Conservation (phyloP, 1,139 yeast genomes). For the Yamadazyma sp. region DNA sequence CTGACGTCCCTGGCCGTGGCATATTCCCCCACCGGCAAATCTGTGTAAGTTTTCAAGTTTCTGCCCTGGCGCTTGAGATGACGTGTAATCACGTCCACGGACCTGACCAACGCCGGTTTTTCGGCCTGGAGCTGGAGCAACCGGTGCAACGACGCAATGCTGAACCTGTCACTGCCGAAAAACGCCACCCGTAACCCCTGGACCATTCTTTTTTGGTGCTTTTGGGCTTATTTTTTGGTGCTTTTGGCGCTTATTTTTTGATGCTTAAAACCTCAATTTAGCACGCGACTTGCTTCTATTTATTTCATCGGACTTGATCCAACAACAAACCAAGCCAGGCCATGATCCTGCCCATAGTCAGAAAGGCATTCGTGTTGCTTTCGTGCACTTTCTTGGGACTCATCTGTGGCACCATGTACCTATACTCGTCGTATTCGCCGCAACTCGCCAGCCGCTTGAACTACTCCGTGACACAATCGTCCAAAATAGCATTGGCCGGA, state of each 20-base stretch:
- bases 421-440: constrained; percentile 63
- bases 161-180: constrained; percentile 82
- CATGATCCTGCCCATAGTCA: constrained; percentile 17
- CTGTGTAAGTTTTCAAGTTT: constrained; percentile 44
- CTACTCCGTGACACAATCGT: constrained; percentile 55
- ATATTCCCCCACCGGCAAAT: constrained; percentile 55
- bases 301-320: no score
- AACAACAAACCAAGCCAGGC: no score
- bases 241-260: no score
- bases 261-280: no score
- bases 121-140: constrained; percentile 31
- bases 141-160: constrained; percentile 55
- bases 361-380: constrained; percentile 36
- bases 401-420: constrained; percentile 60
- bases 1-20: constrained; percentile 34
- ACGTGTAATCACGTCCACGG: constrained; percentile 65
- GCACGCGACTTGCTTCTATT: no score
- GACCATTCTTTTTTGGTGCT: neutral
- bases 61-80: constrained; percentile 74
- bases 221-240: no score
- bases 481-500: constrained; percentile 58
- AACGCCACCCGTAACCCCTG: constrained; percentile 44
- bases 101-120: constrained; percentile 26
- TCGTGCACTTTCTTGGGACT: constrained; percentile 53
- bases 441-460: constrained; percentile 54